These are phyloP conservation scores for Biscogniauxia marginata DNA, from an alignment of 2,329 filamentous ascomycete genomes.

Conservation along the genomic window DNA sequence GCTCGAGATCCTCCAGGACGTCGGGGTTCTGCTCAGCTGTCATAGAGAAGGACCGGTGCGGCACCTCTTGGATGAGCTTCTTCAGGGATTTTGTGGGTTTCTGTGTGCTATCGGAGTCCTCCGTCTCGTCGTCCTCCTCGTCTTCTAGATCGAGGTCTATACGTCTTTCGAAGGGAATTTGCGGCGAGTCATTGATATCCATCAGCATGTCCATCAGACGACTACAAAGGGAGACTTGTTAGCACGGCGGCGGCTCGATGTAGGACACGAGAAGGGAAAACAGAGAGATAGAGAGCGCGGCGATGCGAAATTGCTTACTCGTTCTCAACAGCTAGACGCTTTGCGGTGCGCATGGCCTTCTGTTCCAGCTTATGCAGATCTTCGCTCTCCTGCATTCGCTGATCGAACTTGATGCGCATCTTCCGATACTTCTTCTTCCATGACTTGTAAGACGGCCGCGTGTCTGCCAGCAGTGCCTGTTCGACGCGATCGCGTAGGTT, in stretches of 20 bases:
- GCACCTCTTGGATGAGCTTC: conserved; percentile 51
- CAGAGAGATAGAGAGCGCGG: conserved; percentile 9
- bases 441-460: conserved; percentile 60
- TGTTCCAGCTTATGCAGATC: conserved; percentile 78
- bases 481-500: conserved; percentile 34
- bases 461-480: conserved; percentile 38
- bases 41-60: conserved; percentile 50
- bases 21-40: conserved; percentile 64
- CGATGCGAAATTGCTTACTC: conserved; percentile 62
- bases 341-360: conserved; percentile 75
- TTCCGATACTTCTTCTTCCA: conserved; percentile 95
- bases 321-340: conserved; percentile 84
- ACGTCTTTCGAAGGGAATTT: conserved; percentile 72
- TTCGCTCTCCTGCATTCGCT: conserved; percentile 77
- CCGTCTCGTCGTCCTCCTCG: conserved; percentile 39
- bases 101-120: conserved; percentile 38
- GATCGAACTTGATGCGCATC: conserved; percentile 77
- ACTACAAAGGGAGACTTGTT: conserved; percentile 45
- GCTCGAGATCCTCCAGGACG: conserved; percentile 48
- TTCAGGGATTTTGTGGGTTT: conserved; percentile 48
- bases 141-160: conserved; percentile 63
- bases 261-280: conserved; percentile 13
- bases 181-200: conserved; percentile 81
- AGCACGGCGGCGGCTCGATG: conserved; percentile 9
- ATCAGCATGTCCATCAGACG: conserved; percentile 85